Conservation (phyloP, 805 yeast genomes). For the Wickerhamiella cacticola region DNA sequence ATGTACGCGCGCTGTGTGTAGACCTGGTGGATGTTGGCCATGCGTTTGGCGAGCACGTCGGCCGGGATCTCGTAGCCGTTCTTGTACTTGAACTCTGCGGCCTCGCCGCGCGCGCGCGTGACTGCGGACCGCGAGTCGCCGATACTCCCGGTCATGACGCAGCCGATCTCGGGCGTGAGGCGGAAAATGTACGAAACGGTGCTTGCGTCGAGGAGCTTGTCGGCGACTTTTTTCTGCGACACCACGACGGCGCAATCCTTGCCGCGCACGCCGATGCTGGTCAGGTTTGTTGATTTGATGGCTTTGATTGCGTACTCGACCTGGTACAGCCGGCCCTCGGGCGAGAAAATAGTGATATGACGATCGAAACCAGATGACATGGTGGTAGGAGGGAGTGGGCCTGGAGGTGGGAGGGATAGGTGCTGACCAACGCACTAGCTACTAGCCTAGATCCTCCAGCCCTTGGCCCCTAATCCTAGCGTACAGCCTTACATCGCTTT, state of each 20-base stretch:
- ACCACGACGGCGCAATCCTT: constrained; percentile 76
- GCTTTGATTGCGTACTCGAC: constrained; percentile 98
- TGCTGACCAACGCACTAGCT: background rate
- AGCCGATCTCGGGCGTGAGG: constrained; percentile 70
- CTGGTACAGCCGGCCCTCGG: constrained; percentile 94
- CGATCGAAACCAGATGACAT: constrained; percentile 87
- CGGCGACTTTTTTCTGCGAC: constrained; percentile 93
- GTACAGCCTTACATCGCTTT: no score
- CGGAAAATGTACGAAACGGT: constrained; percentile 80
- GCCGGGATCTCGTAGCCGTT: constrained; percentile 97
- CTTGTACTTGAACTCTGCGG: constrained; percentile 86
- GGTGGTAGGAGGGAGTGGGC: constrained; percentile 13
- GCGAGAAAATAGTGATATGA: constrained; percentile 96
- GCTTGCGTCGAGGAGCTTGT: constrained; percentile 74
- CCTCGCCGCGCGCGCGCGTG: constrained; percentile 83
- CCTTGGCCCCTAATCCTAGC: background rate
- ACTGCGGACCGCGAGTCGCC: constrained; percentile 93
- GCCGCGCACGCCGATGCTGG: constrained; percentile 79
- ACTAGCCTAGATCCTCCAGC: background rate
- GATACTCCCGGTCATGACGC: constrained; percentile 80
- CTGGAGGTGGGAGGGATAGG: background rate
- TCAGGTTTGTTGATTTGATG: constrained; percentile 81
- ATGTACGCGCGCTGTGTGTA: constrained; percentile 97
- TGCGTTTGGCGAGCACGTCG: constrained; percentile 80
- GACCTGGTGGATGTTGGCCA: constrained; percentile 91